phyloP scores from a whole-genome alignment of 2,329 filamentous ascomycete genomes.

The Ascochyta fabae region DNA sequence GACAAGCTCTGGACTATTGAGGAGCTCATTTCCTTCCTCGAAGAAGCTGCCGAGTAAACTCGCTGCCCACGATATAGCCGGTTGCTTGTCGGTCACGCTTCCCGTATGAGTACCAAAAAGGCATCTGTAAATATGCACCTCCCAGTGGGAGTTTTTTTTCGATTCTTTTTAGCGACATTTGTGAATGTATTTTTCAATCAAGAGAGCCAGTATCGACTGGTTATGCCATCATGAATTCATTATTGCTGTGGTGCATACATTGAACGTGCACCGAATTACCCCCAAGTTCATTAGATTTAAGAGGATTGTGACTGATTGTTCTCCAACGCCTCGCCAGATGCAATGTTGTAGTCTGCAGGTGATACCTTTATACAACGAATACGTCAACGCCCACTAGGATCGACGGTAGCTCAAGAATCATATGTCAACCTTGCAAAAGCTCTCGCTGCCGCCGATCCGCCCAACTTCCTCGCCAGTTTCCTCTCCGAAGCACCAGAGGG shows the following conservation, averaged over 20 bases:
- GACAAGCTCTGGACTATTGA: slow-evolving; percentile 18
- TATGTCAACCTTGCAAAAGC: slow-evolving; percentile 10
- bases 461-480: slow-evolving; percentile 4
- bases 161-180: slow-evolving; percentile 13
- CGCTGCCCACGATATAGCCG: neutral
- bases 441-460: slow-evolving; percentile 11
- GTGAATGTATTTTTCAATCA: slow-evolving; percentile 14
- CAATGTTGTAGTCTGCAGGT: neutral
- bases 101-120: slow-evolving; percentile 10
- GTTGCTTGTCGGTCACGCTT: slow-evolving; percentile 6
- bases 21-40: slow-evolving; percentile 18
- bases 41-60: slow-evolving; percentile 13
- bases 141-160: slow-evolving; percentile 15
- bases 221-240: neutral
- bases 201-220: slow-evolving; percentile 2
- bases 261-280: too few relatives aligned
- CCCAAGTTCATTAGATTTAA: too few relatives aligned
- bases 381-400: neutral
- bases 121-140: slow-evolving; percentile 20
- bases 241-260: too few relatives aligned
- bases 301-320: too few relatives aligned
- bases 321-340: neutral
- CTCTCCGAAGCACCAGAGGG: slow-evolving; percentile 16
- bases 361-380: neutral
- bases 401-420: slow-evolving; percentile 1